Evolutionary conservation across 2,329 filamentous ascomycete species (phyloP), one percentile per base, ranked within the genome.

Genomic region (Madurella fahalii): DNA sequence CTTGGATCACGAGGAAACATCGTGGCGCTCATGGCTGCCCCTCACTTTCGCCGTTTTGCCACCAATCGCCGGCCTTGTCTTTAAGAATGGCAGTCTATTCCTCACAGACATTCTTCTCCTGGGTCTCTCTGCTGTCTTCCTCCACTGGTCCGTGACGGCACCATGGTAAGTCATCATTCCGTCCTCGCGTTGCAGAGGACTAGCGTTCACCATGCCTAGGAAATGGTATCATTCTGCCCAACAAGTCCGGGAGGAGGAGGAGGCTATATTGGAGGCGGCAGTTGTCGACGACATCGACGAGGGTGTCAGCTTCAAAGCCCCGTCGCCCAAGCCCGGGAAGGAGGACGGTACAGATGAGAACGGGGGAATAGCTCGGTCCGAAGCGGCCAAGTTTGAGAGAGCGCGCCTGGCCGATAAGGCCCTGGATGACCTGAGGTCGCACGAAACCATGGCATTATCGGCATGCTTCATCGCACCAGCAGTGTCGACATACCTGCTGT

Each of bases 141-240:
- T 97, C 58, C 92, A 96, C 68, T 96, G 91, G 90, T 92, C 89
- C 47, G 87, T 96, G 42, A 86, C 90, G 53, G 77, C 94, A 61
- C 93, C 93, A 63, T 97, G 93, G 92, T 92, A 75, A 68, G 80
- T 63, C 5, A 25, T 34, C 32, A 31, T 7, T 59, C 20, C 32
- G 30, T n/a, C 25, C 25, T 5, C 17, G 4, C 18, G 9, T 44
- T 40, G 12, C 11, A 4, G 8, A 37, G 30, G n/a, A 12, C 49
- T 11, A 2, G 9, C 16, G 48, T 31, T 55, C n/a, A 52, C 37
- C 32, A 31, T n/a, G 32, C 5, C 8, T 53, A 86, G 84, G 84
- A 77, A 83, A 50, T 91, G 87, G 87, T 91, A 91, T 69, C 78
- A 82, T 61, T 83, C 85, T 2, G 85, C 87, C 0, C 87, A 89